A percentile compares a stretch with the other conserved stretches of the same genome.
Evolutionary conservation across 176 grass and related monocot genomes (phyloP).

Genomic region (Raddia distichophylla): DNA sequence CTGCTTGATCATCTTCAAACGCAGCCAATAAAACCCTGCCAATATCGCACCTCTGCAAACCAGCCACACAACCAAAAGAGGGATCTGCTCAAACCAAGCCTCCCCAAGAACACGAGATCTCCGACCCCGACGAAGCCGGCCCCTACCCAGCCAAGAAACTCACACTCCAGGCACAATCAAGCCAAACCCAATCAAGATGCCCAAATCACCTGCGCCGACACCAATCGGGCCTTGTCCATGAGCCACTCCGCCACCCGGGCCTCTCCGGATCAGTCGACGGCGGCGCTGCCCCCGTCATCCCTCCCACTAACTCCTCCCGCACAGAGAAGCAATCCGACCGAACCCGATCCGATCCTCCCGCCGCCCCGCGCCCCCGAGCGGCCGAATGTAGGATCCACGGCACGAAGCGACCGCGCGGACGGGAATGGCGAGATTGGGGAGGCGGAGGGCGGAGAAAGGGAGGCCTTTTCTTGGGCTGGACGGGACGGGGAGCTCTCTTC

Average conservation of each 20-base stretch:
- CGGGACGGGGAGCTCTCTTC: not conserved
- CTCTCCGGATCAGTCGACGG: constrained; percentile 42
- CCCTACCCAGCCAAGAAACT: not conserved
- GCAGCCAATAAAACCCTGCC: constrained; percentile 39
- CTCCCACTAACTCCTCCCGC: not conserved
- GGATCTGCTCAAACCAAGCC: constrained; percentile 21
- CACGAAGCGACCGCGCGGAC: not conserved
- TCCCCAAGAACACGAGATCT: constrained; percentile 44
- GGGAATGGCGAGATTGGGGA: constrained; percentile 22
- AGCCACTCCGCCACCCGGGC: constrained; percentile 38
- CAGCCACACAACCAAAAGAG: not conserved
- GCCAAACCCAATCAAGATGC: constrained; percentile 21
- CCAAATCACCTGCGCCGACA: constrained; percentile 45
- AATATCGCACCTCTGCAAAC: constrained; percentile 25
- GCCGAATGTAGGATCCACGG: constrained; percentile 45
- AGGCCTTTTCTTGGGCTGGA: constrained; percentile 40
- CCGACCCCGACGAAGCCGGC: constrained; percentile 29
- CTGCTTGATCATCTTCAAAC: constrained; percentile 81
- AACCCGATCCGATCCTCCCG: not conserved
- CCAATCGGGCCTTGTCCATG: constrained; percentile 37
- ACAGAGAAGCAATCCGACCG: not conserved
- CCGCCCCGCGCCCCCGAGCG: constrained; percentile 30
- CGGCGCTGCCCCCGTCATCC: not conserved
- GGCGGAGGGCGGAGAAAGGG: not conserved
- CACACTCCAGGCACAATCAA: not conserved